Conservation (phyloP, 2,329 filamentous ascomycete genomes). For the Cladosporium sp. region DNA sequence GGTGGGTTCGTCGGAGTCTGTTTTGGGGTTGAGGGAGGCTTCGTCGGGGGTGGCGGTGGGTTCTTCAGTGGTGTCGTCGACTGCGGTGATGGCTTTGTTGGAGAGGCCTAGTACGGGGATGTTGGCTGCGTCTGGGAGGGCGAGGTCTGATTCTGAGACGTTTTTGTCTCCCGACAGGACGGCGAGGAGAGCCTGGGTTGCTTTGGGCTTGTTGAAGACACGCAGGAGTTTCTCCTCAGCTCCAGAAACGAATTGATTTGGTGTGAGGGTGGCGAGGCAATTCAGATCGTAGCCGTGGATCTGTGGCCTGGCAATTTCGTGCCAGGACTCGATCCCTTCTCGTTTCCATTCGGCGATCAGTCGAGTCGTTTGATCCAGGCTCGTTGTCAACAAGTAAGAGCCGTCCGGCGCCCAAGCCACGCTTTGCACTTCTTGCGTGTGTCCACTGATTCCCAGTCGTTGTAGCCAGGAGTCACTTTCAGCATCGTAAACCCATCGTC, state of each 20-base stretch:
- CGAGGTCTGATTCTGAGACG: slow-evolving; percentile 13
- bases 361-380: slow-evolving; percentile 87
- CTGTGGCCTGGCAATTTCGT: slow-evolving; percentile 91
- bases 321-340: slow-evolving; percentile 62
- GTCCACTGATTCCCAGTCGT: slow-evolving; percentile 73
- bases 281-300: slow-evolving; percentile 99
- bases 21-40: slow-evolving; percentile 64
- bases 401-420: slow-evolving; percentile 81
- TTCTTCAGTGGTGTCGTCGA: slow-evolving; percentile 29
- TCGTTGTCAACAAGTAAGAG: slow-evolving; percentile 81
- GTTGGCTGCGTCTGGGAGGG: slow-evolving; percentile 79
- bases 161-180: slow-evolving; percentile 20
- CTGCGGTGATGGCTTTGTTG: slow-evolving; percentile 77
- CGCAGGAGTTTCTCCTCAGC: slow-evolving; percentile 98
- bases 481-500: slow-evolving; percentile 68
- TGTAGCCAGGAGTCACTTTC: slow-evolving; percentile 69
- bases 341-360: slow-evolving; percentile 76
- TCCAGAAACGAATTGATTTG: slow-evolving; percentile 80
- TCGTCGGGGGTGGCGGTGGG: background rate
- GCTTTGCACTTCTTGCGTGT: slow-evolving; percentile 75
- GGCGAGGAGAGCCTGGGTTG: slow-evolving; percentile 30
- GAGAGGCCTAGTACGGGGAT: slow-evolving; percentile 94
- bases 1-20: slow-evolving; percentile 58
- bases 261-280: slow-evolving; percentile 74
- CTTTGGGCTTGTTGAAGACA: slow-evolving; percentile 85